Evolutionary conservation across 2,329 filamentous ascomycete species (phyloP), one percentile per base, ranked within the genome.

Genomic region (Botrytis fabae): DNA sequence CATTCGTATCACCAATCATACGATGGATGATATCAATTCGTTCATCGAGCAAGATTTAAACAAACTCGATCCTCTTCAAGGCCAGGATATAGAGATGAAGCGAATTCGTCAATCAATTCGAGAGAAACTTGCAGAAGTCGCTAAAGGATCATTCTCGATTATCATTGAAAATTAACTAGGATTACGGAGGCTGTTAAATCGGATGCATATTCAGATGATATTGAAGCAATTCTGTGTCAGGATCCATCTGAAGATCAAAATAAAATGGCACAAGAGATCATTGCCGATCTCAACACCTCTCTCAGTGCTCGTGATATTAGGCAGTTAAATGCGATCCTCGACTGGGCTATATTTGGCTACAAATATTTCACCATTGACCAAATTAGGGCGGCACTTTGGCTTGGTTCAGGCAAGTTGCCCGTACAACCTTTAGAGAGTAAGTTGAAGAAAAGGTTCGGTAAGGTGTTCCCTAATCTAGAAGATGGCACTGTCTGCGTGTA

Each of bases 41-140:
- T 51, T n/a, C 6, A 51, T 51, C 12, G 25, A 51, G 12, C 48
- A 51, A n/a, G 48, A 51, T 10, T 51, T 51, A 9, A n/a, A 51
- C 7, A 16, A 1, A 25, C 48, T n/a, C 0, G 1, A 2, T 51
- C 0, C 0, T 1, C 10, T 51, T 51, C 0, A n/a, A 51, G 48
- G 48, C 1, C 48, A 51, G 25, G 48, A 16, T 51, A 12, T 51
- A 51, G 25, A n/a, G 0, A 51, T n/a, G 25, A 51, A n/a, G 25
- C 48, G 0, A n/a, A 12, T 51, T 51, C 48, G 48, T n/a, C 0
- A 51, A 16, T 51, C 2, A 0, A n/a, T 51, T 7, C 48, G 48
- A 16, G 48, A n/a, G 48, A 3, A 0, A n/a, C 48, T n/a, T 0
- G 25, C 48, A 14, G 7, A n/a, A 51, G 0, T 51, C 14, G 25